Conservation (phyloP, 2,329 filamentous ascomycete species). For the Endoconidiophora polonica region DNA sequence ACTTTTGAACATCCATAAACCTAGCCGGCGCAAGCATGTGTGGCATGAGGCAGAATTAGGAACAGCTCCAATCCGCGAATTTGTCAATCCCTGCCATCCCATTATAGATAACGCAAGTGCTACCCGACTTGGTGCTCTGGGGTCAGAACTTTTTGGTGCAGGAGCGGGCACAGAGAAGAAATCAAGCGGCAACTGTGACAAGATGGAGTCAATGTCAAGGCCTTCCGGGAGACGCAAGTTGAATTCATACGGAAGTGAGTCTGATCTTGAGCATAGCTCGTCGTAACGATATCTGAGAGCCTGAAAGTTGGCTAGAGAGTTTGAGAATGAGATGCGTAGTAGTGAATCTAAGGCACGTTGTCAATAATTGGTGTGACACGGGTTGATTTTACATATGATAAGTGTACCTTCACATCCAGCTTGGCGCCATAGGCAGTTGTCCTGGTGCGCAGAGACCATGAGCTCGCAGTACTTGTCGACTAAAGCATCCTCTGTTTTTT, state of each 20-base stretch:
- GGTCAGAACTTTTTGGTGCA: constrained; percentile 15
- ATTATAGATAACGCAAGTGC: constrained; percentile 54
- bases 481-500: constrained; percentile 39
- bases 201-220: constrained; percentile 32
- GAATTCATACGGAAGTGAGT: constrained; percentile 44
- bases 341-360: constrained; percentile 30
- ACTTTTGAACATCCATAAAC: constrained; percentile 84
- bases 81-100: constrained; percentile 56
- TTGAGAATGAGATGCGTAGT: constrained; percentile 45
- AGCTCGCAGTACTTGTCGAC: constrained; percentile 60
- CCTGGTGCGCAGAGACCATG: constrained; percentile 58
- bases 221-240: constrained; percentile 40
- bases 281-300: constrained; percentile 47
- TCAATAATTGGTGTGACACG: background rate
- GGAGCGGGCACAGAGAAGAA: constrained; percentile 36
- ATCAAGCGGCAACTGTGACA: constrained; percentile 32
- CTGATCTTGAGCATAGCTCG: constrained; percentile 36
- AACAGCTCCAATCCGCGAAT: constrained; percentile 38
- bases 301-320: constrained; percentile 40
- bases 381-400: background rate
- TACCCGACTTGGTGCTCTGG: constrained; percentile 32
- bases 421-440: constrained; percentile 72
- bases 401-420: constrained; percentile 66
- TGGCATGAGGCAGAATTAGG: constrained; percentile 64
- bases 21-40: constrained; percentile 74